Base-by-base conservation (phyloP, 2,329 filamentous ascomycete species). In the Gnomoniopsis sp. region DNA sequence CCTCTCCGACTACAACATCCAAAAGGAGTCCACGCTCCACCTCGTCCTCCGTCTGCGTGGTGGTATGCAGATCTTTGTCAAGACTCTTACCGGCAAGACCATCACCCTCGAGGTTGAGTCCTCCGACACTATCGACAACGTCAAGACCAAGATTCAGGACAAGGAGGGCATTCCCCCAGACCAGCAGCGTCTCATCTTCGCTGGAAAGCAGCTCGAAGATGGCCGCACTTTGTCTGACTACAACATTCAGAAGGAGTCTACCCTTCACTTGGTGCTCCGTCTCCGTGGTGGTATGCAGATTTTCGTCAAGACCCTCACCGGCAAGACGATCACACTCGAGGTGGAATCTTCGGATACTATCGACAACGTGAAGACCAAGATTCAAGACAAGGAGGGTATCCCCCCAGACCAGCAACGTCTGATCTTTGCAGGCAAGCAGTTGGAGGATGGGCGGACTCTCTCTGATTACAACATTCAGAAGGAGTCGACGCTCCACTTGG, bases 221-320 rank as follows among this genome's bases (percentile, higher is more conserved):
- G 93, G 93, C 51, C 90, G 93, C 22, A 97, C 93, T 0, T 81
- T 97, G 0, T 89, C 86, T 53, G 93, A 97, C 73, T 97, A 97
- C 86, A 97, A 97, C 80, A 97, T 97, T 49, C 93, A 98, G 75
- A 93, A 93, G 79, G 90, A 93, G 71, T 90, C 87, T 1, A 93
- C 90, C 0, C 82, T 93, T 1, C 90, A 93, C 72, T 72, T 93
- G 57, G 90, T 93, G 49, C 86, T 93, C 23, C 88, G 90, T 71
- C 85, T 93, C 6, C 88, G 89, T 76, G 89, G 89, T 81, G 89
- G 89, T 75, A 91, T 90, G 88, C 83, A 88, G 12, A 88, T 88
- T 63, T 88, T 89, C 65, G 87, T 88, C 66, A 90, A 87, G 79
- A 88, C 85, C 2, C 71, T 89, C 48, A 88, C 86, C 1, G 86